Evolutionary conservation across 768 basidiomycete genomes (phyloP).

Genomic region (Kwoniella newhampshirensis): DNA sequence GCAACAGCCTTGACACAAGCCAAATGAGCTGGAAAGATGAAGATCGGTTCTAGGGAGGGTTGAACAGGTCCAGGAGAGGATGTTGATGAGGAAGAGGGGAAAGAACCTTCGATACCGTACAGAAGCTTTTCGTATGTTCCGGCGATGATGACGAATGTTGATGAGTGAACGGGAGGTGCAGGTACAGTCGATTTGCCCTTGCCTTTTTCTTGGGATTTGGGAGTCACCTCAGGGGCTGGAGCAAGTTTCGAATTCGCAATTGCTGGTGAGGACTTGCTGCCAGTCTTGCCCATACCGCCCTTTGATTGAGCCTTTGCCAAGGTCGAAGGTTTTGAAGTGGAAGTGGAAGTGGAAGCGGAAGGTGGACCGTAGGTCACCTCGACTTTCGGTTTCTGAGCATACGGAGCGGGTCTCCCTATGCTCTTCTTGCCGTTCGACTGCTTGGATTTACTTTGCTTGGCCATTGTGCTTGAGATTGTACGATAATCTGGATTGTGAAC

Average conservation of each 20-base stretch:
- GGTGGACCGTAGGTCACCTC: constrained; percentile 40
- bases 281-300: background rate
- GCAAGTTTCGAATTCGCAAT: background rate
- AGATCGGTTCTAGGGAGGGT: constrained; percentile 63
- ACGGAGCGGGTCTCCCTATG: constrained; percentile 30
- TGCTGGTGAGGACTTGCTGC: background rate
- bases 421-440: constrained; percentile 2
- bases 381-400: constrained; percentile 35
- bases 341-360: constrained; percentile 5
- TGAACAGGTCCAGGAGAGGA: constrained; percentile 5
- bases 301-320: background rate
- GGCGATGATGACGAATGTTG: constrained; percentile 77
- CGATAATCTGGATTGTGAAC: too few relatives aligned
- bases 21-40: constrained; percentile 96
- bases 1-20: constrained; percentile 88
- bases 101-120: constrained; percentile 76
- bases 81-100: constrained; percentile 43
- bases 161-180: constrained; percentile 12
- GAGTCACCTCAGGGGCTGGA: background rate
- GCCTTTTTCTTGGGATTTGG: background rate
- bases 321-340: background rate
- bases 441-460: constrained; percentile 28
- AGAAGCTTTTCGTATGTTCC: constrained; percentile 96
- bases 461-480: constrained; percentile 33
- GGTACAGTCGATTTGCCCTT: constrained; percentile 27